Conservation (phyloP, 441 rosid species). For the Brassica hybrid region DNA sequence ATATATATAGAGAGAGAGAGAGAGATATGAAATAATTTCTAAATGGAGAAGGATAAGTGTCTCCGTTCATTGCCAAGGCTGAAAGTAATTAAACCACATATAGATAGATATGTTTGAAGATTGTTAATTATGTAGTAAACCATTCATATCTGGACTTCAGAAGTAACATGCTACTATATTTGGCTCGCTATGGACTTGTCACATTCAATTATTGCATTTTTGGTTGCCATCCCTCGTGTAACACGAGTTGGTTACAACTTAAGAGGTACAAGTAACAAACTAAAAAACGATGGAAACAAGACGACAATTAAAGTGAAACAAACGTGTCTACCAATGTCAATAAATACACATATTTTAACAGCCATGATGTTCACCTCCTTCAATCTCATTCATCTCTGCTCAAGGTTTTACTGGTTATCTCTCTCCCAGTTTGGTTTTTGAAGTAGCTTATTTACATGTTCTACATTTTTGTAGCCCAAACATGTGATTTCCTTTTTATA, state of each 20-base stretch:
- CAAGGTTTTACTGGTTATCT: not conserved
- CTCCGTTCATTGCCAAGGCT: too few species aligned
- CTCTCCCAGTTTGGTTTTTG: not conserved
- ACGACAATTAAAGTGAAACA: not conserved
- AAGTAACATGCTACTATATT: not conserved
- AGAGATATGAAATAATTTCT: too few species aligned
- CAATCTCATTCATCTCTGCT: not conserved
- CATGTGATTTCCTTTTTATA: not conserved
- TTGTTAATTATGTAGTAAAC: too few species aligned
- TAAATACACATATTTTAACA: not conserved
- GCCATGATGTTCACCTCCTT: not conserved
- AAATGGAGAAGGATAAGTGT: too few species aligned
- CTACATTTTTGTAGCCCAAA: not conserved
- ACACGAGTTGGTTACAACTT: not conserved
- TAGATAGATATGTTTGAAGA: too few species aligned
- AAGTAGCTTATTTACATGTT: not conserved
- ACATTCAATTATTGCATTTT: not conserved
- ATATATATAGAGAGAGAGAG: too few species aligned
- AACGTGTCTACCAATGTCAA: not conserved
- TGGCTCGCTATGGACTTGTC: not conserved
- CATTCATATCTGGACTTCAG: not conserved
- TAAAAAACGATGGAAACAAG: not conserved
- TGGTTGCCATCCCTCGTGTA: not conserved
- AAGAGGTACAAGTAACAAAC: not conserved
- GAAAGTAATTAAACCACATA: too few species aligned